phyloP scores from a whole-genome alignment of 495 filamentous ascomycete genomes.

The Tuber magnatum region DNA sequence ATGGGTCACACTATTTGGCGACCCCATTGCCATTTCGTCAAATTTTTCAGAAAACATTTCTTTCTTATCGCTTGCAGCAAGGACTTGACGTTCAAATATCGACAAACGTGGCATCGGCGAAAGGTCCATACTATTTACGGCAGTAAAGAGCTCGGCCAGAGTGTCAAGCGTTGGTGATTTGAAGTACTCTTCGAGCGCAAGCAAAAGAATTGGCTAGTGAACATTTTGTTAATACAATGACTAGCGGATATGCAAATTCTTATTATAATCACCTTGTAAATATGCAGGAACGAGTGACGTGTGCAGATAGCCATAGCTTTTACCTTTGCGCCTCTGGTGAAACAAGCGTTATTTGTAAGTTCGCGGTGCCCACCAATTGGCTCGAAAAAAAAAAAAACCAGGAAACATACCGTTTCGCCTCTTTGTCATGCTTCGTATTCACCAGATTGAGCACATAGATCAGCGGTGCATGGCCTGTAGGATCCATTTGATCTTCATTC shows the following conservation, averaged over 20 bases:
- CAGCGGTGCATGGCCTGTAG: conserved; percentile 73
- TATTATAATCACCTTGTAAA: conserved; percentile 69
- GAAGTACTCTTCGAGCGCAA: conserved; percentile 98
- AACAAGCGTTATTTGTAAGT: conserved; percentile 21
- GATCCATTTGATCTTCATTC: conserved; percentile 64
- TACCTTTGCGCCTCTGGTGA: conserved; percentile 74
- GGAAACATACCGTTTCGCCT: conserved; percentile 61
- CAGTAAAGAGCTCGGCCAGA: conserved; percentile 78
- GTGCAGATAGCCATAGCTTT: conserved; percentile 99
- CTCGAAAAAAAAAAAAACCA: neutral
- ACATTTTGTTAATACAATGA: conserved; percentile 34
- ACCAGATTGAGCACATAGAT: conserved; percentile 97
- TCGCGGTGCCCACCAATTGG: neutral
- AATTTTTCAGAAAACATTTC: conserved; percentile 98
- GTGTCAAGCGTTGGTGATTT: conserved; percentile 84
- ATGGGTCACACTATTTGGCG: conserved; percentile 21
- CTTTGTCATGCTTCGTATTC: conserved; percentile 93
- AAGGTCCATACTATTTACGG: conserved; percentile 93
- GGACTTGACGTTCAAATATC: conserved; percentile 71
- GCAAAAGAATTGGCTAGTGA: conserved; percentile 70
- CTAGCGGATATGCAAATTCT: conserved; percentile 4
- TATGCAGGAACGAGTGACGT: conserved; percentile 94
- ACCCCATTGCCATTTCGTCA: conserved; percentile 66
- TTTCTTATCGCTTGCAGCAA: conserved; percentile 85
- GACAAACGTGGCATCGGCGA: conserved; percentile 85